Evolutionary conservation across 768 basidiomycete species (phyloP), one percentile per base, ranked within the genome.

Genomic region (Pleurotus djamor): DNA sequence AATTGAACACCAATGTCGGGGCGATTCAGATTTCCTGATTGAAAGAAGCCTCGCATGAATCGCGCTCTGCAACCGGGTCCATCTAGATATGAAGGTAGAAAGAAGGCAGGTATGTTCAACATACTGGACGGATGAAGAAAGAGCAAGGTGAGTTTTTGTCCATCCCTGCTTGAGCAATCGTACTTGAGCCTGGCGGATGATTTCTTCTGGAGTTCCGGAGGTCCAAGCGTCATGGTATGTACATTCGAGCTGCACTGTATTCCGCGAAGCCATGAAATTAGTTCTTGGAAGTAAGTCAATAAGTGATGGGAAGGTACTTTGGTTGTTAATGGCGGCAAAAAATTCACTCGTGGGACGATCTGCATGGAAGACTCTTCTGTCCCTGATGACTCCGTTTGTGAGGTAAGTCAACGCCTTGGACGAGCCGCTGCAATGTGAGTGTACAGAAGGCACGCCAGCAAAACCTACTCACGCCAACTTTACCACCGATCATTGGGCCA

Each of bases 11-110:
- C 68, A 3, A 66, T 55, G 5, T 57, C 48, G 12, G 64, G 61
- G 33, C 64, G 61, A 10, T 64, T 52, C 1, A 58, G 61, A 16
- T 38, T 38, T 7, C 64, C 54, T 0, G 55, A 54, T 35, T 71
- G 66, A 34, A 79, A 44, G 58, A 75, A 73, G 4, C 71, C 79
- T 14, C 66, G 67, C 67, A 80, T 70, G n/a, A 79, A 69, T 76
- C 76, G 80, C 0, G 56, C 69, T 6, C 79, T 80, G 59, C 49
- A 14, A 28, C 21, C 21, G 21, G 60, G 49, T 4, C 38, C 49
- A 38, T 52, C 55, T 48, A 16, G 60, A 32, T 35, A 12, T 7
- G 10, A 14, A 16, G 16, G 7, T 47, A 17, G 14, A n/a, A 7
- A 17, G n/a, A 12, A 38, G n/a, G 7, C 21, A 14, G 28, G 14